Evolutionary conservation across 768 basidiomycete species (phyloP).

Genomic region (Agaricus bisporus): DNA sequence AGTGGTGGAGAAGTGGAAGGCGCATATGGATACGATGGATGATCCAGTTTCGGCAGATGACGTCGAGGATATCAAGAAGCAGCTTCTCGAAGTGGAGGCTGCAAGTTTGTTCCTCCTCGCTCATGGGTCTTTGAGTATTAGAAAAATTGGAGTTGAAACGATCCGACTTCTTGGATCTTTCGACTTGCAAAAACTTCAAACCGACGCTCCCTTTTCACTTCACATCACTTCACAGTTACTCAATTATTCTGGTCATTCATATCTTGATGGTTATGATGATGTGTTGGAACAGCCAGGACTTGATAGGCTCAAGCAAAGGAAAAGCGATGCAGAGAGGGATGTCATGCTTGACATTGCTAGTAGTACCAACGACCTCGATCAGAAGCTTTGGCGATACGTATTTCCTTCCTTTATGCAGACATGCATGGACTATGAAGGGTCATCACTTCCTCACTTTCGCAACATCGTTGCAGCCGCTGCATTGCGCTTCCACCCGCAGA

Average conservation of each 20-base stretch:
- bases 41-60: conserved; percentile 35
- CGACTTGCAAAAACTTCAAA: conserved; percentile 32
- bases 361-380: conserved; percentile 61
- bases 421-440: conserved; percentile 43
- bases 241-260: conserved; percentile 42
- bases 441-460: conserved; percentile 46
- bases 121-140: conserved; percentile 28
- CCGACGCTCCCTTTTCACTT: conserved; percentile 19
- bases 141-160: conserved; percentile 47
- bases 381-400: conserved; percentile 67
- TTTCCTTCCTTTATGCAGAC: conserved; percentile 60
- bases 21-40: conserved; percentile 35
- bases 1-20: conserved; percentile 66
- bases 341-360: conserved; percentile 65
- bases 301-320: conserved; percentile 62
- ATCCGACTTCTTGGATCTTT: conserved; percentile 52
- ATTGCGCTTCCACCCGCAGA: conserved; percentile 63
- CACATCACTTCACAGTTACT: conserved; percentile 40
- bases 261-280: conserved; percentile 61
- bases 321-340: conserved; percentile 47
- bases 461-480: conserved; percentile 64
- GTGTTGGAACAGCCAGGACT: conserved; percentile 56
- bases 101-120: conserved; percentile 74
- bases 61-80: conserved; percentile 33
- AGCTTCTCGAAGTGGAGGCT: conserved; percentile 60